Evolutionary conservation across 768 basidiomycete species (phyloP), one percentile per base, ranked within the genome.

Genomic region (Lactifluus echinatus): DNA sequence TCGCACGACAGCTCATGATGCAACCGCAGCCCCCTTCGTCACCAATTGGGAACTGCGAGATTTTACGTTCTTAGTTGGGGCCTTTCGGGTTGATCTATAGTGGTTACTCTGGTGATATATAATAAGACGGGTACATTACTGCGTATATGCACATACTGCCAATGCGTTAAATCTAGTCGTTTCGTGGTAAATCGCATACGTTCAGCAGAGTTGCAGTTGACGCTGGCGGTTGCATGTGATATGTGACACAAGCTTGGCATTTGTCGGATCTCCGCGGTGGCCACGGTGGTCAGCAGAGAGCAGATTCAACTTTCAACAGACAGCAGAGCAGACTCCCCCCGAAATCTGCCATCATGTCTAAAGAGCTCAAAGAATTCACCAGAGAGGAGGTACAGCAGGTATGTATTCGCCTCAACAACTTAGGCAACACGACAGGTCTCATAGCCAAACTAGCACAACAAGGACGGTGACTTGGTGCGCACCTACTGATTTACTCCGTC

Each of bases 381-480:
- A 57, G 72, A 26, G 79, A 84, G 43, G 88, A 91, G 62, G 82
- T 90, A 55, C 76, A 80, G n/a, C 76, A 85, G 76, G 89, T 88
- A 57, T 50, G 74, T 2, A 8, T 11, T 28, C 21, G 14, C 19
- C 21, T 0, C 14, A 34, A 10, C 1, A 6, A n/a, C n/a, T n/a
- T n/a, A n/a, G n/a, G n/a, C n/a, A n/a, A n/a, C n/a, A n/a, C n/a
- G n/a, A n/a, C n/a, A n/a, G n/a, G n/a, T n/a, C n/a, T n/a, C n/a
- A n/a, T n/a, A n/a, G n/a, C n/a, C n/a, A n/a, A n/a, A n/a, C n/a
- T n/a, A 95, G 93, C 93, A 96, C 71, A 90, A 93, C 75, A 85
- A 80, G 65, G 80, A 84, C 64, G 89, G 87, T 49, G 85, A 94
- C 70, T 71, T 96, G 64, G 89, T 87, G 52, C 68, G 81, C 72